These are phyloP conservation scores for Colletotrichum gloeosporioides DNA, from an alignment of 2,329 filamentous ascomycete species.

Conservation along the genomic window DNA sequence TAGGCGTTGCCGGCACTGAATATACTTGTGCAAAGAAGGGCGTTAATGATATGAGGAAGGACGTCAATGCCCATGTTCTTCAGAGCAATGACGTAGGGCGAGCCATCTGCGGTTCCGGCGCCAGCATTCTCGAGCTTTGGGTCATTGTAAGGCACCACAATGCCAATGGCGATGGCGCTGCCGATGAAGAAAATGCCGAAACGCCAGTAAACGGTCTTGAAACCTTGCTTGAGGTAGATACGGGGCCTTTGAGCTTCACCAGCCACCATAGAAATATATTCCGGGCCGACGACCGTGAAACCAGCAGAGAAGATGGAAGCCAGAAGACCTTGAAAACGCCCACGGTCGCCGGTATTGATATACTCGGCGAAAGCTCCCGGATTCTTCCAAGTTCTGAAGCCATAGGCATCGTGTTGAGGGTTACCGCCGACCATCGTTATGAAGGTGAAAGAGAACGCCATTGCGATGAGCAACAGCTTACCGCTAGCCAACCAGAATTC, in stretches of 20 bases:
- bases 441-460: conserved; percentile 77
- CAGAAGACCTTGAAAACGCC: conserved; percentile 74
- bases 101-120: conserved; percentile 56
- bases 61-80: conserved; percentile 55
- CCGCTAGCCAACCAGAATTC: conserved; percentile 72
- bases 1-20: conserved; percentile 35
- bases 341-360: conserved; percentile 64
- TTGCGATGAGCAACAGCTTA: conserved; percentile 71
- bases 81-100: conserved; percentile 70
- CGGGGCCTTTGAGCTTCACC: conserved; percentile 72
- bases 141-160: conserved; percentile 71
- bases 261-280: conserved; percentile 73
- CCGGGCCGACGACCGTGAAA: conserved; percentile 70
- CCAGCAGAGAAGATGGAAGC: conserved; percentile 69
- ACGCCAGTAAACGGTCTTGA: conserved; percentile 76
- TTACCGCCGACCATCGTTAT: conserved; percentile 82
- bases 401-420: conserved; percentile 70
- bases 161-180: conserved; percentile 69
- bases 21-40: conserved; percentile 57
- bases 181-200: conserved; percentile 75
- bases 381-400: conserved; percentile 71
- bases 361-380: conserved; percentile 68
- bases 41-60: conserved; percentile 64
- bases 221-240: conserved; percentile 69
- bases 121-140: conserved; percentile 47